phyloP scores from a whole-genome alignment of 1,284 basidiomycete genomes.

The Tilletia setariae region DNA sequence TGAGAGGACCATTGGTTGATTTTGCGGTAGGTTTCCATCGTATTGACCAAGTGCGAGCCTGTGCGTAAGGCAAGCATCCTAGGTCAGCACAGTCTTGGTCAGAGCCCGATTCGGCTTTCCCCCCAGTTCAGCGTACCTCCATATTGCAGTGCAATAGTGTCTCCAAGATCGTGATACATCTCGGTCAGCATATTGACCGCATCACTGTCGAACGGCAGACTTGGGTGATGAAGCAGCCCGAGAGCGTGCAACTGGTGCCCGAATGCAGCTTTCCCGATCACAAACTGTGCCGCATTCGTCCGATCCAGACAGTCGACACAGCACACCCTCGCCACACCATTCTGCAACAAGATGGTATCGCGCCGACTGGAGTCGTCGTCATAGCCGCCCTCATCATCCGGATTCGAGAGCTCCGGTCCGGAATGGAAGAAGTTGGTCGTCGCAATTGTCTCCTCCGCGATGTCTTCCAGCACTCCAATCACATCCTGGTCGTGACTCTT shows the following conservation, averaged over 20 bases:
- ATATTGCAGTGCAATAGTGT: slow-evolving; percentile 89
- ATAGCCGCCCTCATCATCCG: background rate
- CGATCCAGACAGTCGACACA: slow-evolving; percentile 85
- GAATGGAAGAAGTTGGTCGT: slow-evolving; percentile 89
- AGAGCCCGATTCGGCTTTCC: background rate
- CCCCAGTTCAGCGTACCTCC: slow-evolving; percentile 62
- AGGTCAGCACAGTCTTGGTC: background rate
- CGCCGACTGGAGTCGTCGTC: slow-evolving; percentile 16
- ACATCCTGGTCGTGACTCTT: slow-evolving; percentile 88
- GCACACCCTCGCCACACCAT: slow-evolving; percentile 66
- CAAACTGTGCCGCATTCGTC: slow-evolving; percentile 96
- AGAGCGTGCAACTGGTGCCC: slow-evolving; percentile 94
- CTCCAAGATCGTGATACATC: slow-evolving; percentile 75
- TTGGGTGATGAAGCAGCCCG: slow-evolving; percentile 69
- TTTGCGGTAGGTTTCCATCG: slow-evolving; percentile 91
- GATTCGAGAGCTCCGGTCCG: slow-evolving; percentile 49
- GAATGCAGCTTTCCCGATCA: slow-evolving; percentile 90
- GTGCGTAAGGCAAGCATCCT: slow-evolving; percentile 19
- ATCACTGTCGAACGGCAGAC: slow-evolving; percentile 87
- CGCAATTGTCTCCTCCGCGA: slow-evolving; percentile 89
- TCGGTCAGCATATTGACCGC: slow-evolving; percentile 96
- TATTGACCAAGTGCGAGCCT: slow-evolving; percentile 83
- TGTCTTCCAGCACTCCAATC: slow-evolving; percentile 89
- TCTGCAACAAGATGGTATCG: slow-evolving; percentile 71
- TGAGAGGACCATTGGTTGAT: slow-evolving; percentile 95